Evolutionary conservation across 805 yeast genomes (phyloP).

Genomic region (Ogataea chonburiensis): DNA sequence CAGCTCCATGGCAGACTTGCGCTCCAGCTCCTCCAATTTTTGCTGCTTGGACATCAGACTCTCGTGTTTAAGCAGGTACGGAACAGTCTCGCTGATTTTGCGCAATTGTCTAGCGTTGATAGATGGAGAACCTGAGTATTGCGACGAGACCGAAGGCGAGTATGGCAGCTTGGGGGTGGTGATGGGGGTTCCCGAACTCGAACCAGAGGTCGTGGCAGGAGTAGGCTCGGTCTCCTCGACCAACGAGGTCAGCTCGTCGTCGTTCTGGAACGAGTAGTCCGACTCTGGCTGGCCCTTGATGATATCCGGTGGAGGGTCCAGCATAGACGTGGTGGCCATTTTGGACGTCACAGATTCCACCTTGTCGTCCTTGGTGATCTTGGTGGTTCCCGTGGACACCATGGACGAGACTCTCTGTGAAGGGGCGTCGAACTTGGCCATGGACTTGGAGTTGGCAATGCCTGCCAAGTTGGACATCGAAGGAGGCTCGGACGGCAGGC

Average conservation of each 20-base stretch:
- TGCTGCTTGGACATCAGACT: slow-evolving; percentile 71
- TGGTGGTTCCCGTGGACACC: slow-evolving; percentile 15
- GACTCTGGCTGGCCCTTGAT: slow-evolving; percentile 20
- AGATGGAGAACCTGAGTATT: slow-evolving; percentile 27
- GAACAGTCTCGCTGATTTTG: slow-evolving; percentile 79
- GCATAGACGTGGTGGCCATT: slow-evolving; percentile 15
- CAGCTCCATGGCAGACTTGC: slow-evolving; percentile 71
- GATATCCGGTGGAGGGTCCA: slow-evolving; percentile 19
- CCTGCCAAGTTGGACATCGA: slow-evolving; percentile 66
- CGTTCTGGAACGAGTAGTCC: slow-evolving; percentile 25
- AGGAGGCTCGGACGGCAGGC: slow-evolving; percentile 41
- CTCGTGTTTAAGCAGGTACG: slow-evolving; percentile 79
- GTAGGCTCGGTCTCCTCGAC: slow-evolving; percentile 19
- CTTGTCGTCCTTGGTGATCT: slow-evolving; percentile 12
- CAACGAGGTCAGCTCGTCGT: slow-evolving; percentile 26
- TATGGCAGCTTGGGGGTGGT: slow-evolving; percentile 23
- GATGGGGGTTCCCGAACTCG: slow-evolving; percentile 17
- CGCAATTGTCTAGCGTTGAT: slow-evolving; percentile 61
- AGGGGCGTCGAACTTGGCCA: slow-evolving; percentile 26
- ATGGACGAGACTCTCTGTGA: slow-evolving; percentile 12
- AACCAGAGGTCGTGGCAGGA: slow-evolving; percentile 10
- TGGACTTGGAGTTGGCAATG: slow-evolving; percentile 37
- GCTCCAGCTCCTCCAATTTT: slow-evolving; percentile 75
- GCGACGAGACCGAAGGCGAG: slow-evolving; percentile 26
- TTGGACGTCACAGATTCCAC: slow-evolving; percentile 18